These are phyloP conservation scores for Bremia lactucae DNA, from an alignment of 352 stramenopile species.

Conservation along the genomic window DNA sequence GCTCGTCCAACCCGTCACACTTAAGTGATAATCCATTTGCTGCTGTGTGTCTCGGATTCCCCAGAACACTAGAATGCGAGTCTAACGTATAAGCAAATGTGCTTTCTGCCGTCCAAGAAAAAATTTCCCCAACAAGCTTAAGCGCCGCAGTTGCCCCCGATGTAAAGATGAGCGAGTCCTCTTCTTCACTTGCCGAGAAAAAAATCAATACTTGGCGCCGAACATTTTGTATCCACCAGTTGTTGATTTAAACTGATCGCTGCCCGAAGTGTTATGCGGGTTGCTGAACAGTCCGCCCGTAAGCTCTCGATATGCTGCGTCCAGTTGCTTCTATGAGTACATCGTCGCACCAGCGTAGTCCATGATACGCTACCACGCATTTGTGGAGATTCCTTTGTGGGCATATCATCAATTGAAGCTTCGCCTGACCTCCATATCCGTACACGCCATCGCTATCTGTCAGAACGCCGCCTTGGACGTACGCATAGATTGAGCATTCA, in stretches of 20 bases:
- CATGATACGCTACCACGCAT: conserved; percentile 44
- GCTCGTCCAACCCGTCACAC: conserved; percentile 28
- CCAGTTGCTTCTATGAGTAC: conserved; percentile 56
- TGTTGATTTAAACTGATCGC: conserved; percentile 27
- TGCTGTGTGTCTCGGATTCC: conserved; percentile 39
- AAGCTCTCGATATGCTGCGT: conserved; percentile 39
- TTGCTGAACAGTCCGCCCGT: conserved; percentile 43
- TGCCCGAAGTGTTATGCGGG: conserved; percentile 36
- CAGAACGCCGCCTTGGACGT: conserved; percentile 19
- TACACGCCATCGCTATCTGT: conserved; percentile 18
- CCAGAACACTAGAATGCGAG: conserved; percentile 66
- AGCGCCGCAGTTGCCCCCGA: conserved; percentile 69
- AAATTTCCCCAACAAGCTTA: conserved; percentile 75
- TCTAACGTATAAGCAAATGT: conserved; percentile 51
- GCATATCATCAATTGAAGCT: conserved; percentile 33
- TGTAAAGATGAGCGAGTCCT: conserved; percentile 81
- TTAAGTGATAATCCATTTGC: conserved; percentile 14
- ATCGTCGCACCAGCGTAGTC: conserved; percentile 81
- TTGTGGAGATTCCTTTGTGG: conserved; percentile 31
- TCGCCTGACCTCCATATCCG: conserved; percentile 16
- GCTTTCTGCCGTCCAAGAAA: conserved; percentile 51
- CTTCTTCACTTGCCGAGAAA: conserved; percentile 51
- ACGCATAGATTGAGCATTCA: too few relatives aligned
- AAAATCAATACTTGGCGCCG: conserved; percentile 48
- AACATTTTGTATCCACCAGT: conserved; percentile 30